A percentile compares a stretch with the other conserved stretches of the same genome.
Conservation (phyloP, 2,329 filamentous ascomycete species). For the Teratosphaeria pseudoeucalypti region DNA sequence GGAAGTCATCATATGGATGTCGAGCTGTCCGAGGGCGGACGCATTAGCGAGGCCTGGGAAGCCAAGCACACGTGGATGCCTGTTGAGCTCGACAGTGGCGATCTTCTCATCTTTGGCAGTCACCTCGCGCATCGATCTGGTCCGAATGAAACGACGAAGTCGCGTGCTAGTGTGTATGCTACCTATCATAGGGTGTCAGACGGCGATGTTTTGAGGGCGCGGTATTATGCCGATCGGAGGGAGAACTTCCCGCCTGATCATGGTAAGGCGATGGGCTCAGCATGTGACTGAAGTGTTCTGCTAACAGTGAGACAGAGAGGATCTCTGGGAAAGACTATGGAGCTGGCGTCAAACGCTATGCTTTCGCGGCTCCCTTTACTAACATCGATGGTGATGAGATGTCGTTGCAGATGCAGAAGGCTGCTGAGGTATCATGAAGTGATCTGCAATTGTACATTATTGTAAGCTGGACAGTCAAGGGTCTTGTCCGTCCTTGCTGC, state of each 20-base stretch:
- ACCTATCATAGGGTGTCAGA: background rate
- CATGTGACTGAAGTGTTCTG: background rate
- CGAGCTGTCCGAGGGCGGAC: conserved; percentile 25
- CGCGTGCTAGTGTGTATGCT: background rate
- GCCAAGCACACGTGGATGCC: conserved; percentile 26
- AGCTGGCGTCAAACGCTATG: background rate
- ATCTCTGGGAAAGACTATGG: background rate
- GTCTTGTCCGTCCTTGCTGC: background rate
- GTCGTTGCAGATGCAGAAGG: background rate
- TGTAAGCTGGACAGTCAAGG: too few species aligned
- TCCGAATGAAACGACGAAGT: conserved; percentile 22
- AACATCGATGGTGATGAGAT: background rate
- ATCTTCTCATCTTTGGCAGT: conserved; percentile 30
- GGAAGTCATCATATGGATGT: conserved; percentile 18
- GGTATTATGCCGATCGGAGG: background rate
- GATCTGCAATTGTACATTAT: background rate
- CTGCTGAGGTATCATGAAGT: background rate
- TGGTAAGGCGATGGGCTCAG: background rate
- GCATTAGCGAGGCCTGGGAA: conserved; percentile 28
- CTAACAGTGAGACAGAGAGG: background rate
- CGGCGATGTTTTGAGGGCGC: background rate
- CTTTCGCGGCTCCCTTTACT: background rate
- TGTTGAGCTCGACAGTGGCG: conserved; percentile 27
- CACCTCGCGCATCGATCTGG: conserved; percentile 32
- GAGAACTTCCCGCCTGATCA: background rate